These are phyloP conservation scores for Coemansia sp. DNA, from an alignment of 192 early-diverging fungal genomes.

Conservation along the genomic window DNA sequence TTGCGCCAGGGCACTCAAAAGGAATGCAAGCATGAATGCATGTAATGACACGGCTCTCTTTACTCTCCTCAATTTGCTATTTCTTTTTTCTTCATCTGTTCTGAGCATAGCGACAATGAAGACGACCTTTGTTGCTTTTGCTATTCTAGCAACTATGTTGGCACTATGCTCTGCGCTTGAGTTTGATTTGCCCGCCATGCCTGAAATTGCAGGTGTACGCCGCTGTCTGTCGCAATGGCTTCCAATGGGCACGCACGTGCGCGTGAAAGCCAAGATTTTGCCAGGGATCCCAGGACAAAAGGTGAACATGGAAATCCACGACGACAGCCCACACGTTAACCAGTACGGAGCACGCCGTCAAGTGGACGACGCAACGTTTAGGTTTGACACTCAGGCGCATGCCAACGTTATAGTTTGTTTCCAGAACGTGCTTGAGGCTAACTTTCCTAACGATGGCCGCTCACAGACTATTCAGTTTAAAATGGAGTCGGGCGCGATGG, in stretches of 20 bases:
- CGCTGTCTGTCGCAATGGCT: constrained; percentile 82
- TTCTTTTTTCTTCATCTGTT: not conserved
- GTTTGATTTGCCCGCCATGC: constrained; percentile 71
- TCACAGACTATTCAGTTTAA: constrained; percentile 69
- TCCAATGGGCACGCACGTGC: constrained; percentile 64
- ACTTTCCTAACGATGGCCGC: constrained; percentile 48
- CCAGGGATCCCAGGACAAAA: constrained; percentile 69
- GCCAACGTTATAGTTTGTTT: constrained; percentile 85
- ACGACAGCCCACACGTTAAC: constrained; percentile 68
- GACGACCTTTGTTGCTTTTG: constrained; percentile 11
- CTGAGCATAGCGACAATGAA: constrained; percentile 16
- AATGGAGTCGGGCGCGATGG: constrained; percentile 82
- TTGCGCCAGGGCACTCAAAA: not conserved
- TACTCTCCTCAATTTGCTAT: not conserved
- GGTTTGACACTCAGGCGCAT: constrained; percentile 84
- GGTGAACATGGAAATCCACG: constrained; percentile 62
- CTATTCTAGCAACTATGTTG: constrained; percentile 11
- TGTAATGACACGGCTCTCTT: not conserved
- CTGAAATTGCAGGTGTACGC: constrained; percentile 37
- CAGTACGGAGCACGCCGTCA: constrained; percentile 68
- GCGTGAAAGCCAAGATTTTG: constrained; percentile 65
- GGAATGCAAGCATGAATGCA: not conserved
- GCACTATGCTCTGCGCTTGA: constrained; percentile 60
- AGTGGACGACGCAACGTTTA: constrained; percentile 62
- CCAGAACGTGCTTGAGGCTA: constrained; percentile 65